phyloP scores from a whole-genome alignment of 1,139 yeast genomes.

The Taiozyma sp. region DNA sequence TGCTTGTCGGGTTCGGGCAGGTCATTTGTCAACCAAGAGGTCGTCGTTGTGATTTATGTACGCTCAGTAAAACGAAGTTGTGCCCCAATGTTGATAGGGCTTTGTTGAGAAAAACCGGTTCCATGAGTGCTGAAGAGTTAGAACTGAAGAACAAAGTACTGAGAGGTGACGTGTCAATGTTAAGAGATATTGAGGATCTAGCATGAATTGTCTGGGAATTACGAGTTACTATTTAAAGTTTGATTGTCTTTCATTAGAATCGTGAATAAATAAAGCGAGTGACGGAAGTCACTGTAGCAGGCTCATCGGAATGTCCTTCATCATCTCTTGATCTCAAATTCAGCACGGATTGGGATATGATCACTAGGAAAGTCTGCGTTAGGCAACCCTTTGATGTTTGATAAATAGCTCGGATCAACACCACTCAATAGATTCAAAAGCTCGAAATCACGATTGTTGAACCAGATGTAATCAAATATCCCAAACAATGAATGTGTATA shows the following conservation, averaged over 20 bases:
- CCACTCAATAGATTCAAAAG: constrained; percentile 59
- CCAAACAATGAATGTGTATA: constrained; percentile 46
- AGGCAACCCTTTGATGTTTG: constrained; percentile 79
- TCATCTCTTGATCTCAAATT: constrained; percentile 52
- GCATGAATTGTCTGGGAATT: constrained; percentile 1
- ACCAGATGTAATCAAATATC: constrained; percentile 59
- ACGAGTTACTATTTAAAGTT: not conserved
- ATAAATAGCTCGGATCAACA: constrained; percentile 67
- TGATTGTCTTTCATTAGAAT: not conserved
- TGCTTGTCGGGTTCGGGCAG: constrained; percentile 92
- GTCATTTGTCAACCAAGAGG: constrained; percentile 75
- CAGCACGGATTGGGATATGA: constrained; percentile 79
- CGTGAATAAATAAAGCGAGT: not conserved
- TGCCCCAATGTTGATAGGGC: constrained; percentile 51
- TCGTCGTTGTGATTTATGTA: constrained; percentile 71
- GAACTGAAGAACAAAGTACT: constrained; percentile 35
- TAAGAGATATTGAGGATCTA: constrained; percentile 25
- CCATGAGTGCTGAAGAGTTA: constrained; percentile 29
- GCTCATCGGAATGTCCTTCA: constrained; percentile 13
- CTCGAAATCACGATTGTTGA: constrained; percentile 33
- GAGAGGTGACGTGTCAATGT: constrained; percentile 23
- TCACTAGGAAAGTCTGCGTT: constrained; percentile 90
- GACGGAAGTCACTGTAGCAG: not conserved
- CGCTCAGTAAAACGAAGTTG: constrained; percentile 43
- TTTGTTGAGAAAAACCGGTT: constrained; percentile 32